Evolutionary conservation across 305 asterid species (phyloP).

Genomic region (Fraxinus albicans): DNA sequence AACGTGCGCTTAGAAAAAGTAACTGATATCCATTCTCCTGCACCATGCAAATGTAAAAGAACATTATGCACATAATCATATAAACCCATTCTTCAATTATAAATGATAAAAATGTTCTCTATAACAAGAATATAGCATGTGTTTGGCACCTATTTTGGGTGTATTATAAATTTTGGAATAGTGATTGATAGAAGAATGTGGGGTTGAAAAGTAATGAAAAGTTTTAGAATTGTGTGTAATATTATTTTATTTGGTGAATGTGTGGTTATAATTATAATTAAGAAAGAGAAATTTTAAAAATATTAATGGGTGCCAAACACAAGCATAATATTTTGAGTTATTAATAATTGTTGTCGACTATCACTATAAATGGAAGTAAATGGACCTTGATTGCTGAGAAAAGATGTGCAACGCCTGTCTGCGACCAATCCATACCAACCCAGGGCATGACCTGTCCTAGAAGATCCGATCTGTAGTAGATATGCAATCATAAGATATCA

Average conservation of each 20-base stretch:
- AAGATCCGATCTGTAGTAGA: conserved; percentile 78
- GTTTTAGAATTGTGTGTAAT: too few relatives aligned
- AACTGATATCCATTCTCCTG: conserved; percentile 97
- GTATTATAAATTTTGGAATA: too few relatives aligned
- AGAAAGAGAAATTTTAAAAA: too few relatives aligned
- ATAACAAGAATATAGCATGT: neutral
- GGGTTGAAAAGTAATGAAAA: too few relatives aligned
- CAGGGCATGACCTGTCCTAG: conserved; percentile 96
- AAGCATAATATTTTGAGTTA: neutral
- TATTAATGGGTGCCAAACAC: too few relatives aligned
- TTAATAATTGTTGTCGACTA: neutral
- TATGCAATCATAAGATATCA: conserved; percentile 26
- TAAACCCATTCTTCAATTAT: neutral
- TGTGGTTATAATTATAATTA: too few relatives aligned
- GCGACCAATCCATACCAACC: conserved; percentile 98
- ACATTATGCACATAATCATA: conserved; percentile 13
- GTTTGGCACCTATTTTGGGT: too few relatives aligned
- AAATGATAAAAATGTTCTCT: conserved; percentile 1
- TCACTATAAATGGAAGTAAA: conserved; percentile 9
- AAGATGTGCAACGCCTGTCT: conserved; percentile 87
- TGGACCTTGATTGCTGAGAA: conserved; percentile 93
- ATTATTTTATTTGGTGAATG: too few relatives aligned
- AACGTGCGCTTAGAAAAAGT: conserved; percentile 92
- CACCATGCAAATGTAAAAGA: conserved; percentile 30
- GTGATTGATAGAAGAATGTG: too few relatives aligned